Percentiles rank a stretch among this genome's conserved stretches.
phyloP scores from a whole-genome alignment of 768 basidiomycete species.

The Leucocoprinus leucothites region DNA sequence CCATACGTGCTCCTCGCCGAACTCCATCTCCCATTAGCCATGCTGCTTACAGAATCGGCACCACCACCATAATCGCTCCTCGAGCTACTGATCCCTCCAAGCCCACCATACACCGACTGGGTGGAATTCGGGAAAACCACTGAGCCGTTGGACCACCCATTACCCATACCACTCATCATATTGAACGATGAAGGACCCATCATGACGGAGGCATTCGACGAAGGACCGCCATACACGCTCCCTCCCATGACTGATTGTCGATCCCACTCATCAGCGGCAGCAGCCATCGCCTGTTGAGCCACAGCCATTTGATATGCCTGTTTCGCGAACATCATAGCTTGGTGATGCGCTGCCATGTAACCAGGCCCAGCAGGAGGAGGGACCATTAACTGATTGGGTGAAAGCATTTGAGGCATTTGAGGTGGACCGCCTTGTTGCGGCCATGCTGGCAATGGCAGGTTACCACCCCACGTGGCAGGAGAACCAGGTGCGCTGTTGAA shows the following conservation, averaged over 20 bases:
- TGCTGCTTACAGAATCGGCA: constrained; percentile 24
- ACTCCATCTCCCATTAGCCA: constrained; percentile 45
- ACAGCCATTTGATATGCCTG: constrained; percentile 90
- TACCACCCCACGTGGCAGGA: constrained; percentile 22
- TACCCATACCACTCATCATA: constrained; percentile 34
- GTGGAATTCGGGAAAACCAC: constrained; percentile 49
- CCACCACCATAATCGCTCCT: constrained; percentile 66
- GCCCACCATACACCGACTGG: constrained; percentile 54
- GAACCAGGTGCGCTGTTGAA: constrained; percentile 19
- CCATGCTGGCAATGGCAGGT: constrained; percentile 28
- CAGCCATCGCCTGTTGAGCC: constrained; percentile 86
- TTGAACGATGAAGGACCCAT: constrained; percentile 25
- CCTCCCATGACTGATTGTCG: constrained; percentile 61
- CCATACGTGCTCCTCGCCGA: constrained; percentile 71
- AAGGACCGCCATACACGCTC: constrained; percentile 43
- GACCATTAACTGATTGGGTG: constrained; percentile 42
- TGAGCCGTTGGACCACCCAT: constrained; percentile 44
- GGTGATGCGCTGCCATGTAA: constrained; percentile 76
- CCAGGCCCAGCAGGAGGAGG: constrained; percentile 48
- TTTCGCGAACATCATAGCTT: constrained; percentile 83
- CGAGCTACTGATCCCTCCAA: constrained; percentile 41
- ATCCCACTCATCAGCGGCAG: constrained; percentile 92
- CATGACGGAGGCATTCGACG: constrained; percentile 16
- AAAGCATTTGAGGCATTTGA: constrained; percentile 40
- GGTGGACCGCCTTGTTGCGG: constrained; percentile 18